Conservation (phyloP, 2,329 filamentous ascomycete genomes). For the Arthrobotrys iridis region DNA sequence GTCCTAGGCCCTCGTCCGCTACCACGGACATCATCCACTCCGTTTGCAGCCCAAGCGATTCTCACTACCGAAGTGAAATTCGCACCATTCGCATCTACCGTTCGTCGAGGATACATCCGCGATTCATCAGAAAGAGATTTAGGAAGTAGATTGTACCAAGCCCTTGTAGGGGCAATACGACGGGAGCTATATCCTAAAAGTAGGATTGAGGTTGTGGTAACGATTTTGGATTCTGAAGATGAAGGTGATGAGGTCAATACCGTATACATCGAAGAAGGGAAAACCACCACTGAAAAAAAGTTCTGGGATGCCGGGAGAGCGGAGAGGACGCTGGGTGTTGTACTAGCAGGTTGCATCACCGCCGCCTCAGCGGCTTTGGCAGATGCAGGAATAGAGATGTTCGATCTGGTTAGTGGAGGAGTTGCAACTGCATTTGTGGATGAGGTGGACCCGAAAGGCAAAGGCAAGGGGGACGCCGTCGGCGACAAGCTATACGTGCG, state of each 20-base stretch:
- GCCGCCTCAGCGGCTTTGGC: slow-evolving; percentile 91
- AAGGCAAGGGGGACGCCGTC: slow-evolving; percentile 57
- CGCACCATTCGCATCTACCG: slow-evolving; percentile 85
- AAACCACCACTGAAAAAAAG: slow-evolving; percentile 59
- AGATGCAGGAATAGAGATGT: slow-evolving; percentile 94
- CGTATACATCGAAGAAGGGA: slow-evolving; percentile 63
- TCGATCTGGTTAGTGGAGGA: slow-evolving; percentile 88
- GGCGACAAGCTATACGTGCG: slow-evolving; percentile 24
- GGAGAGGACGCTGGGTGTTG: slow-evolving; percentile 73
- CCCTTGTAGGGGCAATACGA: slow-evolving; percentile 86
- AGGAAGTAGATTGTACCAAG: slow-evolving; percentile 88
- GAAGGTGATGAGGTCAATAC: slow-evolving; percentile 73
- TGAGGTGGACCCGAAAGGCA: slow-evolving; percentile 60
- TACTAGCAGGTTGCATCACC: slow-evolving; percentile 89
- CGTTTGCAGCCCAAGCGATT: slow-evolving; percentile 91
- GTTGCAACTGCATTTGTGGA: slow-evolving; percentile 78
- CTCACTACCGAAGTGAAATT: slow-evolving; percentile 96
- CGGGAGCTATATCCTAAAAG: slow-evolving; percentile 98
- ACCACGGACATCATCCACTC: slow-evolving; percentile 76
- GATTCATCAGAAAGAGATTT: slow-evolving; percentile 89
- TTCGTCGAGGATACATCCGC: slow-evolving; percentile 83
- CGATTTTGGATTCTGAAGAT: slow-evolving; percentile 91
- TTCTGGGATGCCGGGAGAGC: slow-evolving; percentile 64
- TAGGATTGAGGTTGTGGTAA: slow-evolving; percentile 92
- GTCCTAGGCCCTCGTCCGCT: slow-evolving; percentile 93